Base-by-base conservation (phyloP, 2,329 filamentous ascomycete species). In the Diaporthe capsici region DNA sequence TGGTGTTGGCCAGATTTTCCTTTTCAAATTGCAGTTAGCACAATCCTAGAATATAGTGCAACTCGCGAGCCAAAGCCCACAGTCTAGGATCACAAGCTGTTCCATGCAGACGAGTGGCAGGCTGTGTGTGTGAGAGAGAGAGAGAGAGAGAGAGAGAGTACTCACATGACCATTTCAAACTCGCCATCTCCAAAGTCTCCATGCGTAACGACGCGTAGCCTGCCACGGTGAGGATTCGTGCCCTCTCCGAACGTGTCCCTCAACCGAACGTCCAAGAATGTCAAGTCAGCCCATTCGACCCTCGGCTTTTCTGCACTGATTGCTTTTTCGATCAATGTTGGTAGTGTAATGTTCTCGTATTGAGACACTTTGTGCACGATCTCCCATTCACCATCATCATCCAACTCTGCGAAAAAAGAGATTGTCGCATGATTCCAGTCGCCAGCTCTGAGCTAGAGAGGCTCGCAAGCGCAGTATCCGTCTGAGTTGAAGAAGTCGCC, bases 1-100 rank as follows among this genome's bases (percentile, higher is more conserved):
- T 6, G 75, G 75, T 65, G 75, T 47, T n/a, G 67, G 72, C 75
- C 67, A 75, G 6, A 72, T 49, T 44, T 76, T 76, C 65, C 65
- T 70, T 7, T 9, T 17, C n/a, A 28, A 42, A 9, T 12, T 13
- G 5, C 17, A 22, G 9, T 70, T 8, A 70, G 65, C n/a, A 42
- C 22, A 28, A 31, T n/a, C 6, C 25, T 47, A 20, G 2, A 25
- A 37, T 3, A n/a, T 1, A 25, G 47, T 25, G 8, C 22, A 20
- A 31, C 15, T 47, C 25, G 4, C 63, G 5, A 53, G 44, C 15
- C 20, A 3, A 37, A 39, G 15, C 4, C 6, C 37, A 42, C 4
- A 13, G 4, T 25, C n/a, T 7, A 7, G 2, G 17, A 37, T 2
- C 3, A 20, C 8, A 42, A 42, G 17, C 2, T 6, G 22, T 42